phyloP scores from a whole-genome alignment of 345 rosid genomes.

The Ceriops tagal region DNA sequence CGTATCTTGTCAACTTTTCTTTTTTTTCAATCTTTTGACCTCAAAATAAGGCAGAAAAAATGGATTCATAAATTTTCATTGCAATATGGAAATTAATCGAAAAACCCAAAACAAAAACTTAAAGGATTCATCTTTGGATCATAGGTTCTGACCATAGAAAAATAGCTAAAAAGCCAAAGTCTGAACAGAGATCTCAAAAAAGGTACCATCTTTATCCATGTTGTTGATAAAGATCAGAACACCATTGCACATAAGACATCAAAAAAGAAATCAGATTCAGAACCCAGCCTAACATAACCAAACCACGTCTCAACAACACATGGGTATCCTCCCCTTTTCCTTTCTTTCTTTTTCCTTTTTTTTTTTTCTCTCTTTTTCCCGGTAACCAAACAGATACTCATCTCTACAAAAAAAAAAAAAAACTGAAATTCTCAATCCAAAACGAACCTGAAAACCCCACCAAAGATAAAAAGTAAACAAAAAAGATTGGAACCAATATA shows the following conservation, averaged over 20 bases:
- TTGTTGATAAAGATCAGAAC: neutral
- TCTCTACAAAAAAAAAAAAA: conserved; percentile 4
- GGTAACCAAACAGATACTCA: conserved; percentile 12
- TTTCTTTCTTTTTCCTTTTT: neutral
- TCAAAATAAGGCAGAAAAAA: neutral
- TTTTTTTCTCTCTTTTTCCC: neutral
- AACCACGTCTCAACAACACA: conserved; percentile 9
- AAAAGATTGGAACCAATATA: neutral
- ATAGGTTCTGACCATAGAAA: conserved; percentile 24
- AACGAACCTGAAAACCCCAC: conserved; percentile 1
- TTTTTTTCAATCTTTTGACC: neutral
- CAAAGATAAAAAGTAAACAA: neutral
- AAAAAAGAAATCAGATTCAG: neutral
- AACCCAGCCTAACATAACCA: conserved; percentile 1
- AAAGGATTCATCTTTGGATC: neutral
- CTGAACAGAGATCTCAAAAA: conserved; percentile 8
- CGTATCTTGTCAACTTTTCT: too few relatives aligned
- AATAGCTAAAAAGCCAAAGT: neutral
- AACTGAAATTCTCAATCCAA: conserved; percentile 9
- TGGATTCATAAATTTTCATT: neutral
- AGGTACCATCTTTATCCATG: neutral
- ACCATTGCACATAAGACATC: conserved; percentile 17
- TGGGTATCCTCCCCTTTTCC: neutral
- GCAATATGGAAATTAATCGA: neutral
- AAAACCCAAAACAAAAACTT: neutral